phyloP scores from a whole-genome alignment of 202 grass and related monocot genomes.

The Musa balbisiana region DNA sequence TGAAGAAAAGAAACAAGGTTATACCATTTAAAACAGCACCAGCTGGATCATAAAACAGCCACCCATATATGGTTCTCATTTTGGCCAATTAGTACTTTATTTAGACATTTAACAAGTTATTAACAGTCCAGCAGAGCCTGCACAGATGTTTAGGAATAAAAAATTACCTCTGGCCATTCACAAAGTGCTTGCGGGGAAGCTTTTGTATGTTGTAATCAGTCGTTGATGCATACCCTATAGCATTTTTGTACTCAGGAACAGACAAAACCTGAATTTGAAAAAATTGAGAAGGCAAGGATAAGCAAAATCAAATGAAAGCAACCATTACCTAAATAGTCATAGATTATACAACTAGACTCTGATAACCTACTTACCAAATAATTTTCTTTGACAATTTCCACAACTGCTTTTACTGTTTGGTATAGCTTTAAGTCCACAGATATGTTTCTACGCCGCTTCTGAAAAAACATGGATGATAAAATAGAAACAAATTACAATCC shows the following conservation, averaged over 20 bases:
- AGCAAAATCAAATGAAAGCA: not conserved
- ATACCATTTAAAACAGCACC: no score
- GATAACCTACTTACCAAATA: slow-evolving; percentile 52
- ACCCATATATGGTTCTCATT: no score
- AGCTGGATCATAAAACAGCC: no score
- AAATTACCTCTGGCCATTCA: slow-evolving; percentile 63
- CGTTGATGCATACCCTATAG: slow-evolving; percentile 67
- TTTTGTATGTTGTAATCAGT: slow-evolving; percentile 90
- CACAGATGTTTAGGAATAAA: not conserved
- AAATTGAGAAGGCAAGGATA: not conserved
- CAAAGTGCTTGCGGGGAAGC: slow-evolving; percentile 43
- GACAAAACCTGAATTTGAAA: slow-evolving; percentile 56
- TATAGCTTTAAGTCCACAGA: slow-evolving; percentile 60
- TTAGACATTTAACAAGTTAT: no score
- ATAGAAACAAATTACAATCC: slow-evolving; percentile 8
- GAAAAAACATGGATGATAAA: slow-evolving; percentile 23
- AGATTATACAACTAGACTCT: not conserved
- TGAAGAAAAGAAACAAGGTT: no score
- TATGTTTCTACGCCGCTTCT: slow-evolving; percentile 64
- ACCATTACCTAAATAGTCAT: not conserved
- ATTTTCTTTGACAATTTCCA: slow-evolving; percentile 79
- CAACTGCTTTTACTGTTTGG: slow-evolving; percentile 73
- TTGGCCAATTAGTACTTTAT: no score
- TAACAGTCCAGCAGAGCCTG: no score
- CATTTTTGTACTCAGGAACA: slow-evolving; percentile 66